Conservation (phyloP, 768 basidiomycete genomes). For the Brasilioporus rufonigricans region DNA sequence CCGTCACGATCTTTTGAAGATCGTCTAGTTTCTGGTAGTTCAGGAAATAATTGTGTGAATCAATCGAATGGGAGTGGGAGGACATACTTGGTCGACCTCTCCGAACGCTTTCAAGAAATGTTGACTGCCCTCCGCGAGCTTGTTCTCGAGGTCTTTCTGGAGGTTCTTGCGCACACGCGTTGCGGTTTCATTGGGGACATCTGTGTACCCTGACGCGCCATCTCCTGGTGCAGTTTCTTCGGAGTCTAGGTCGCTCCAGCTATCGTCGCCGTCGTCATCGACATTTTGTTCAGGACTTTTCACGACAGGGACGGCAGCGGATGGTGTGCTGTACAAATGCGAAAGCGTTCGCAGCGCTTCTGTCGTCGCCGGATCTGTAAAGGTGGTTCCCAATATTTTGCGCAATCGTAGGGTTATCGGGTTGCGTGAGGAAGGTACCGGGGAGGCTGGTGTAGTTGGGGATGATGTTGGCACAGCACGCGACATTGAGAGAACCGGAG, state of each 20-base stretch:
- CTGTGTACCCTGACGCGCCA: constrained; percentile 17
- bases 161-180: constrained; percentile 75
- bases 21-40: constrained; percentile 72
- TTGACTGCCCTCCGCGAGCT: constrained; percentile 76
- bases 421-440: constrained; percentile 40
- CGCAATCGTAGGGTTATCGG: constrained; percentile 87
- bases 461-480: background rate
- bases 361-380: constrained; percentile 70
- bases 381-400: constrained; percentile 82
- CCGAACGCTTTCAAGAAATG: constrained; percentile 83
- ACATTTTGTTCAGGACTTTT: constrained; percentile 16
- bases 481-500: background rate
- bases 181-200: constrained; percentile 60
- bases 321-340: constrained; percentile 56
- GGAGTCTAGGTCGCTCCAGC: constrained; percentile 24
- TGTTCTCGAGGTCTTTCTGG: constrained; percentile 80
- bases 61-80: background rate
- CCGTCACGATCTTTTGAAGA: constrained; percentile 70
- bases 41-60: background rate
- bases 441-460: background rate
- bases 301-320: constrained; percentile 12
- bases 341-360: constrained; percentile 85
- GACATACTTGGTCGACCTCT: constrained; percentile 79
- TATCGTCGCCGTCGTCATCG: constrained; percentile 35
- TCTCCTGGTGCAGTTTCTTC: constrained; percentile 10